Evolutionary conservation across 2,329 filamentous ascomycete species (phyloP).

Genomic region (Alternaria novae-zelandiae): DNA sequence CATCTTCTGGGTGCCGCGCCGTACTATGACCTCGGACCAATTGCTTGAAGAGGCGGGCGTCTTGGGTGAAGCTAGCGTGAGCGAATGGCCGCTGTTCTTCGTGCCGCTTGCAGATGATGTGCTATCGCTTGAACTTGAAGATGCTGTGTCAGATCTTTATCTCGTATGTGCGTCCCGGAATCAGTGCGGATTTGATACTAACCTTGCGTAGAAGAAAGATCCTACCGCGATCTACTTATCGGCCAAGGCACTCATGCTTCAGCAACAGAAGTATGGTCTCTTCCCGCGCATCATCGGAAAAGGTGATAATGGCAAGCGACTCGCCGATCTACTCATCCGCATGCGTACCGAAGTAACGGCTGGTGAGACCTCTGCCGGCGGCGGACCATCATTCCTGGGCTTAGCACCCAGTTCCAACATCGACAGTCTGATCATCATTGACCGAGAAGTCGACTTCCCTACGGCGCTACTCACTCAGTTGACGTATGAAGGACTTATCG

Average conservation of each 20-base stretch:
- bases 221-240: slow-evolving; percentile 88
- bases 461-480: slow-evolving; percentile 92
- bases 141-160: slow-evolving; percentile 86
- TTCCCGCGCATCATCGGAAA: slow-evolving; percentile 96
- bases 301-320: slow-evolving; percentile 87
- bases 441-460: slow-evolving; percentile 92
- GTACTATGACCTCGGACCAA: slow-evolving; percentile 88
- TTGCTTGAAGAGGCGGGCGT: slow-evolving; percentile 92
- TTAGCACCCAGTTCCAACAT: slow-evolving; percentile 85
- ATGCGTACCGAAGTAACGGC: slow-evolving; percentile 91
- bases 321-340: slow-evolving; percentile 84
- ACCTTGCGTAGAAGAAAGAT: slow-evolving; percentile 70
- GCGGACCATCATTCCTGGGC: slow-evolving; percentile 63
- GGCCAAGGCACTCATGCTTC: slow-evolving; percentile 89
- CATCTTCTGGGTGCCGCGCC: slow-evolving; percentile 92
- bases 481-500: slow-evolving; percentile 94
- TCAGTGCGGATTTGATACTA: slow-evolving; percentile 17
- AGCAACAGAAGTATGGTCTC: slow-evolving; percentile 89
- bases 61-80: slow-evolving; percentile 87
- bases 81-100: slow-evolving; percentile 87
- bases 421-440: slow-evolving; percentile 92
- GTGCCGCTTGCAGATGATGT: slow-evolving; percentile 91
- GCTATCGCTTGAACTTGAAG: slow-evolving; percentile 86
- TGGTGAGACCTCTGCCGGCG: slow-evolving; percentile 71
- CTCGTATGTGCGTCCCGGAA: slow-evolving; percentile 59